phyloP scores from a whole-genome alignment of 2,329 filamentous ascomycete species.

The Talaromyces sp. region DNA sequence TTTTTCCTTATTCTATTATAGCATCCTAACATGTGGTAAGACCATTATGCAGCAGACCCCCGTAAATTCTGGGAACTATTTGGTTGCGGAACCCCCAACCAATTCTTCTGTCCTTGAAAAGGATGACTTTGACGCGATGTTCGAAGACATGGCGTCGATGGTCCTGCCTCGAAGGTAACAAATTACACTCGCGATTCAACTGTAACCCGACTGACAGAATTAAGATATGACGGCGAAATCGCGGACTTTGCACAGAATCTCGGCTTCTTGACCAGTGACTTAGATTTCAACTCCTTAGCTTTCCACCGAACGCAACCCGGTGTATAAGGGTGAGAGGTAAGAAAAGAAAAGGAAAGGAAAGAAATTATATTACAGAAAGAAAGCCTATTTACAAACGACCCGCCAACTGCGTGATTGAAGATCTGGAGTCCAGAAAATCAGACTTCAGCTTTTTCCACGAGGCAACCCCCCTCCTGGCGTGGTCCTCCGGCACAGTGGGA shows the following conservation, averaged over 20 bases:
- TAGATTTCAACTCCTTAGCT: slow-evolving; percentile 7
- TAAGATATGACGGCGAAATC: slow-evolving; percentile 10
- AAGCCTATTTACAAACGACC: neutral
- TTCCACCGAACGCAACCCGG: slow-evolving; percentile 2
- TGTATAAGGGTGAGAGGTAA: neutral
- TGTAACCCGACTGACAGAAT: neutral
- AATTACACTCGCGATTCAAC: neutral
- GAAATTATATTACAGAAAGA: neutral
- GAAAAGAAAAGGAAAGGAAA: neutral
- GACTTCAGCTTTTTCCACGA: slow-evolving; percentile 44
- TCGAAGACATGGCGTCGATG: slow-evolving; percentile 10
- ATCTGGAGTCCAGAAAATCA: neutral
- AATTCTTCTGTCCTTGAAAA: slow-evolving; percentile 1
- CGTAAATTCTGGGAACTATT: neutral
- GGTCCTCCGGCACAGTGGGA: slow-evolving; percentile 48
- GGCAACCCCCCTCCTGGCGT: slow-evolving; percentile 45
- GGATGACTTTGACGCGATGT: slow-evolving; percentile 8
- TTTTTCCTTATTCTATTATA: neutral
- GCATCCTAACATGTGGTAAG: neutral
- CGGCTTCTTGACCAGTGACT: slow-evolving; percentile 8
- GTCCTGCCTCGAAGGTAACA: slow-evolving; percentile 9
- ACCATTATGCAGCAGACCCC: neutral
- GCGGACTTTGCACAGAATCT: slow-evolving; percentile 11
- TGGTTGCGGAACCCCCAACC: neutral
- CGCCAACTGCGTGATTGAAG: neutral